Evolutionary conservation across 1,139 yeast genomes (phyloP), one percentile per base, ranked within the genome.

Genomic region (Hanseniaspora uvarum): DNA sequence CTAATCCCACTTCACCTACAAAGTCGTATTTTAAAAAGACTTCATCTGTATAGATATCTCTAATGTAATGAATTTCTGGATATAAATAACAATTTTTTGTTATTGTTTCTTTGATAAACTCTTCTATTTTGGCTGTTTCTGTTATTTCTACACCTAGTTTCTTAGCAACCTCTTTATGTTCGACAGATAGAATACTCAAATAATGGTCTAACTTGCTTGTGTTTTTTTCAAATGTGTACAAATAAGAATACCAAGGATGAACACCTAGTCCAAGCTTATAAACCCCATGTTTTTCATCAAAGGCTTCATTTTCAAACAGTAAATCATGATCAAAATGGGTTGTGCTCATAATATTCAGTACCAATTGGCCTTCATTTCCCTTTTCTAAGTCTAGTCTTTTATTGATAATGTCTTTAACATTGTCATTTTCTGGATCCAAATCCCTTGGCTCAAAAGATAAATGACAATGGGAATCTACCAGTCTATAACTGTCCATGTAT

Each of bases 1-100:
- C 98, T 5, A 92, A 68, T 0, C 98, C 98, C 19, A 88, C 75
- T 62, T 92, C 98, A 0, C 98, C 98, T n/a, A 88, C 73, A 12
- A 69, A 51, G 36, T 60, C 56, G 11, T 66, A 62, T 12, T 24
- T 16, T 14, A 5, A 30, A n/a, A 34, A 26, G 16, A 40, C 40
- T 7, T 26, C 19, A 18, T 56, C 33, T 1, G 70, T 18, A 21
- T 34, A 8, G 28, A 38, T 4, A 63, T 65, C 16, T 23, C 45
- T 2, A 49, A 52, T 14, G 12, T 68, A 57, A 10, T 33, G 8
- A 5, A 43, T 8, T 28, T 41, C 36, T 18, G 53, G 53, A 16
- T 14, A 39, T 23, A 16, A 6, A 10, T 39, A 18, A 24, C 7
- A 23, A 14, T 24, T 39, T 39, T 23, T 16, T 14, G 10, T n/a